A percentile compares a stretch with the other conserved stretches of the same genome.
phyloP scores from a whole-genome alignment of 257 asterid species.

The Scutellaria baicalensis region DNA sequence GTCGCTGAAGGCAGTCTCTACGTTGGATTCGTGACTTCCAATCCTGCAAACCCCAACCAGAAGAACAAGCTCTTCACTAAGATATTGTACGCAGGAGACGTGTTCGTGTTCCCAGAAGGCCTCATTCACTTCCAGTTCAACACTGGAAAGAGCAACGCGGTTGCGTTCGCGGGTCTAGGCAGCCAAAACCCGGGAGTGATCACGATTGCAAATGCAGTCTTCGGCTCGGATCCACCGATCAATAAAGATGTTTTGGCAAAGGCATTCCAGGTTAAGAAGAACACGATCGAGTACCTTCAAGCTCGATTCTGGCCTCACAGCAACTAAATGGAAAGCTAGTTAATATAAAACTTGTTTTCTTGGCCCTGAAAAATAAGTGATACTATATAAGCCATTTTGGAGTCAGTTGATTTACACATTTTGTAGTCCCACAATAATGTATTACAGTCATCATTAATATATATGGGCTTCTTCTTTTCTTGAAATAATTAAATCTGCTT shows the following conservation, averaged over 20 bases:
- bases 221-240: constrained; percentile 26
- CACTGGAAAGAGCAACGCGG: constrained; percentile 7
- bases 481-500: too few species aligned
- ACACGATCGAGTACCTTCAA: constrained; percentile 6
- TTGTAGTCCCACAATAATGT: too few species aligned
- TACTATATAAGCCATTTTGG: too few species aligned
- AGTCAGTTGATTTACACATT: too few species aligned
- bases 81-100: constrained; percentile 8
- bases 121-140: constrained; percentile 26
- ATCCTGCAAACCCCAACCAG: constrained; percentile 10
- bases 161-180: constrained; percentile 20
- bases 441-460: too few species aligned
- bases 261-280: constrained; percentile 15
- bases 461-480: too few species aligned
- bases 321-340: too few species aligned
- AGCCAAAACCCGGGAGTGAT: constrained; percentile 33
- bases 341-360: too few species aligned
- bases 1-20: constrained; percentile 21
- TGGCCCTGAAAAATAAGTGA: too few species aligned
- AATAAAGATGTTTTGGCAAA: constrained; percentile 8
- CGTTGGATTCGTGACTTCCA: constrained; percentile 28
- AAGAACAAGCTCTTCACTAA: constrained; percentile 25
- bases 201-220: constrained; percentile 24
- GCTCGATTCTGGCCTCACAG: not conserved
- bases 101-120: constrained; percentile 28